Percentiles rank a stretch among this genome's conserved stretches.
phyloP scores from a whole-genome alignment of 2,329 filamentous ascomycete genomes.

The Talaromyces sp. region DNA sequence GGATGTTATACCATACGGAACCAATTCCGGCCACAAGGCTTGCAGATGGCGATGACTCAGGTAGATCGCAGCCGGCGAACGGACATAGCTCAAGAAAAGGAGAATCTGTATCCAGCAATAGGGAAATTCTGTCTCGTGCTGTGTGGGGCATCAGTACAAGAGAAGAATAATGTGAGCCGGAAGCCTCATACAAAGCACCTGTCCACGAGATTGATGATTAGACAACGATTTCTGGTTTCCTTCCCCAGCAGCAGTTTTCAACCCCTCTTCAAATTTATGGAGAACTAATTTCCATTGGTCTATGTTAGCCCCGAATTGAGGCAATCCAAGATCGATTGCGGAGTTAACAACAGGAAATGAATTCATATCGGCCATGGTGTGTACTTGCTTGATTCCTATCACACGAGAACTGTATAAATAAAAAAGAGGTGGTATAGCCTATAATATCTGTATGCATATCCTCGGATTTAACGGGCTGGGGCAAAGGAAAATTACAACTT shows the following conservation, averaged over 20 bases:
- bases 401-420: no score
- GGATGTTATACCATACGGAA: slow-evolving; percentile 21
- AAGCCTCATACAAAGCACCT: slow-evolving; percentile 24
- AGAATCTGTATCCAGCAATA: slow-evolving; percentile 34
- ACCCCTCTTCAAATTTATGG: slow-evolving; percentile 21
- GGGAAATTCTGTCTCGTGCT: slow-evolving; percentile 35
- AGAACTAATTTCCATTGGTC: slow-evolving; percentile 27
- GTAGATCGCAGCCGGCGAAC: slow-evolving; percentile 31
- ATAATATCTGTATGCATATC: no score
- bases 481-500: no score
- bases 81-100: slow-evolving; percentile 36
- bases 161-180: no score
- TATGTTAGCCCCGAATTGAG: slow-evolving; percentile 16
- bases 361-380: slow-evolving; percentile 15
- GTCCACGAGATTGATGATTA: slow-evolving; percentile 24
- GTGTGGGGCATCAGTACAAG: not conserved
- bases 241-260: slow-evolving; percentile 24
- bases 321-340: slow-evolving; percentile 17
- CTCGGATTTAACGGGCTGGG: no score
- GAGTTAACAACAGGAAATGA: slow-evolving; percentile 13
- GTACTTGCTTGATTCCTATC: no score
- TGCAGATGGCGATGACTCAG: slow-evolving; percentile 31
- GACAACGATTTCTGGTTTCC: slow-evolving; percentile 23
- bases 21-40: slow-evolving; percentile 37
- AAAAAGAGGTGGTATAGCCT: no score